Conservation (phyloP, 768 basidiomycete genomes). For the Trametes cingulata region DNA sequence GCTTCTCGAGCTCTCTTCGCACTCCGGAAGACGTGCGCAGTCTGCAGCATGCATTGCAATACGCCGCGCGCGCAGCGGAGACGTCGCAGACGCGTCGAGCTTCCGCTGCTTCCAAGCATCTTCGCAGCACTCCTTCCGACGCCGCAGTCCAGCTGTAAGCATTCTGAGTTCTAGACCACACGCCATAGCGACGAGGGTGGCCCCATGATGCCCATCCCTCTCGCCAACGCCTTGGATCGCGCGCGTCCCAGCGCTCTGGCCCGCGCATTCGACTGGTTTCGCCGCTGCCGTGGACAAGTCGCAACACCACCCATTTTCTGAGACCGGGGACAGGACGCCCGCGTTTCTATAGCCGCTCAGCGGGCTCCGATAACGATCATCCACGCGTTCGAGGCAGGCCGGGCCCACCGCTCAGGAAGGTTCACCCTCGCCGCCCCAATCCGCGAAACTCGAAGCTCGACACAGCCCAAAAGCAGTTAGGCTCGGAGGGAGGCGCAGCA, state of each 20-base stretch:
- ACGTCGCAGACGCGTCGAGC: neutral
- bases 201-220: constrained; percentile 1
- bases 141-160: neutral
- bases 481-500: neutral
- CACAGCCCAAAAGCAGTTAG: constrained; percentile 9
- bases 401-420: constrained; percentile 2
- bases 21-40: neutral
- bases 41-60: neutral
- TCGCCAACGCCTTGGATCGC: too few species aligned
- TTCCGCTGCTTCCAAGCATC: constrained; percentile 11
- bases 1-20: constrained; percentile 1
- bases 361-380: neutral
- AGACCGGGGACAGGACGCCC: neutral
- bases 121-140: neutral
- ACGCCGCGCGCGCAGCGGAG: neutral
- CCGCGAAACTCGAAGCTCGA: constrained; percentile 18
- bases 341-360: too few species aligned
- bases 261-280: neutral
- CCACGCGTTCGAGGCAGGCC: neutral
- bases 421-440: neutral
- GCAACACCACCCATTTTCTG: too few species aligned
- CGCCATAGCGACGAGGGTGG: constrained; percentile 18
- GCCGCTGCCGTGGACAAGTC: too few species aligned
- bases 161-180: neutral
- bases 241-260: neutral